Conservation (phyloP, 192 early-diverging fungal species). For the Linnemannia schmuckeri region DNA sequence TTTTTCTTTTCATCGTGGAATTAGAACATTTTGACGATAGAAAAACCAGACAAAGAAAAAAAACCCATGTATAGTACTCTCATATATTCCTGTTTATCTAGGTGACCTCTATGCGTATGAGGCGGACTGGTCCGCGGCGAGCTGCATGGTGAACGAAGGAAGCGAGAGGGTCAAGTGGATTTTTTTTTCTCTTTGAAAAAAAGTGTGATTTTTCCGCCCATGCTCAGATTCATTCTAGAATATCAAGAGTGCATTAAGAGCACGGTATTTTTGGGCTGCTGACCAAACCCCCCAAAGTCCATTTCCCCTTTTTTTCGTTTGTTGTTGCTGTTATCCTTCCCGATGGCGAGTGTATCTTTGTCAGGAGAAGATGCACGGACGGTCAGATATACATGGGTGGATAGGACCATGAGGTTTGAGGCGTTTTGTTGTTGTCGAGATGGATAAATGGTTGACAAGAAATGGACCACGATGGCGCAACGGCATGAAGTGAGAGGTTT, state of each 20-base stretch:
- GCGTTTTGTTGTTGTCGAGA: neutral
- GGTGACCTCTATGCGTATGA: neutral
- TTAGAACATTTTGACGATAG: conserved; percentile 4
- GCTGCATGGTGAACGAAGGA: neutral
- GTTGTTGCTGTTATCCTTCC: neutral
- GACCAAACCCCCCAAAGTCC: neutral
- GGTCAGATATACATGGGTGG: neutral
- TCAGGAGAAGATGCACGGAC: neutral
- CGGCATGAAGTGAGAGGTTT: neutral
- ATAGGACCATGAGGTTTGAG: neutral
- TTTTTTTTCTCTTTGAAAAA: neutral
- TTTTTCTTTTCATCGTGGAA: neutral
- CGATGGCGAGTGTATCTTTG: neutral
- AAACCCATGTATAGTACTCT: neutral
- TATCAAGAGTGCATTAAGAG: neutral
- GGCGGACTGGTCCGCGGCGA: neutral
- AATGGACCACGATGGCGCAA: neutral
- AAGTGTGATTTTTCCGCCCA: neutral
- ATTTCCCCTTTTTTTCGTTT: neutral
- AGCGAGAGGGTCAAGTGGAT: neutral
- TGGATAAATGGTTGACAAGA: neutral
- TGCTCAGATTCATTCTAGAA: neutral
- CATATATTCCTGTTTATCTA: neutral
- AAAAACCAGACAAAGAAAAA: conserved; percentile 6
- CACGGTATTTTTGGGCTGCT: neutral